Percentiles rank a stretch among this genome's conserved stretches.
These are phyloP conservation scores for Diaporthe sp. DNA, from an alignment of 2,329 filamentous ascomycete genomes.

Conservation along the genomic window DNA sequence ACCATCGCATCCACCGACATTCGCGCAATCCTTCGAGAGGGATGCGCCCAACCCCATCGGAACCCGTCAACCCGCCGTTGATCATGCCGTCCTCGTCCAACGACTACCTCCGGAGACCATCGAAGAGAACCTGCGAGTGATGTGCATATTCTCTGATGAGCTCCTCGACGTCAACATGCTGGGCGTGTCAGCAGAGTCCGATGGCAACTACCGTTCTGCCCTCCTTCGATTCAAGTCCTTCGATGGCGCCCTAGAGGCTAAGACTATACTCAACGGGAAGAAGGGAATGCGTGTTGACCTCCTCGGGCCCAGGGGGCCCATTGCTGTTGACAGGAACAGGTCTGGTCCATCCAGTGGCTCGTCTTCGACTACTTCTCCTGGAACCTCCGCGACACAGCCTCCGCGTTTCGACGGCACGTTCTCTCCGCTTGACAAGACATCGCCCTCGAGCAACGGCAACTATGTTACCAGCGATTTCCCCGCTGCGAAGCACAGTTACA, in stretches of 20 bases:
- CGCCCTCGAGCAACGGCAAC: conserved; percentile 67
- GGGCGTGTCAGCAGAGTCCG: conserved; percentile 58
- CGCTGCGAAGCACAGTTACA: conserved; percentile 63
- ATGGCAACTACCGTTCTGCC: conserved; percentile 62
- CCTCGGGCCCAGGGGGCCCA: conserved; percentile 64
- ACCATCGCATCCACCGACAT: conserved; percentile 47
- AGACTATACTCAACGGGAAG: conserved; percentile 67
- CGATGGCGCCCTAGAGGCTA: conserved; percentile 65
- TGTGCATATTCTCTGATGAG: conserved; percentile 70
- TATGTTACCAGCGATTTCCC: conserved; percentile 67
- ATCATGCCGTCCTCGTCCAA: conserved; percentile 60
- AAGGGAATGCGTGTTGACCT: conserved; percentile 61
- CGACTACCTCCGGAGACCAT: conserved; percentile 64
- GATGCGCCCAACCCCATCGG: conserved; percentile 54
- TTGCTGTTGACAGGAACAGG: conserved; percentile 26
- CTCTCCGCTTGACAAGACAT: conserved; percentile 69
- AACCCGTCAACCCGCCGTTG: conserved; percentile 34
- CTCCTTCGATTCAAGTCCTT: conserved; percentile 63
- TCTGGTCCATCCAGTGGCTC: conserved; percentile 40
- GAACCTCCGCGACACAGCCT: conserved; percentile 60
- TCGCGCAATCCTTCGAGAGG: conserved; percentile 52
- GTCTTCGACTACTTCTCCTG: conserved; percentile 46
- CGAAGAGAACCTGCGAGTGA: conserved; percentile 63
- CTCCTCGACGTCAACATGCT: conserved; percentile 62
- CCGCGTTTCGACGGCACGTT: conserved; percentile 73